Evolutionary conservation across 768 basidiomycete species (phyloP).

Genomic region (Pleurotus pulmonarius): DNA sequence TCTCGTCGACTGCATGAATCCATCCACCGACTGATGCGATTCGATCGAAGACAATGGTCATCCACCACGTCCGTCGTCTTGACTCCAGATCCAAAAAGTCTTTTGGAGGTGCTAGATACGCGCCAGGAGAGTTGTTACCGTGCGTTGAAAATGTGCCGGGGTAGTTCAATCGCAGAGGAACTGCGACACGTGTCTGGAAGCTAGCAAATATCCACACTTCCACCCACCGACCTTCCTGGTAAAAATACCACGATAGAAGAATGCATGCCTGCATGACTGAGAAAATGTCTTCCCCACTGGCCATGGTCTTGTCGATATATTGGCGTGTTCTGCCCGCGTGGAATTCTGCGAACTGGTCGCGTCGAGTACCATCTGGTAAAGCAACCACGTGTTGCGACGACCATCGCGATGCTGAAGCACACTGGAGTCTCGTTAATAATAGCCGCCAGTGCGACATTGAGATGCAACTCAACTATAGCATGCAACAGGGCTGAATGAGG

Average conservation of each 20-base stretch:
- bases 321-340: slow-evolving; percentile 85
- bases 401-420: slow-evolving; percentile 82
- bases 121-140: slow-evolving; percentile 64
- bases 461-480: slow-evolving; percentile 63
- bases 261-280: slow-evolving; percentile 85
- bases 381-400: slow-evolving; percentile 65
- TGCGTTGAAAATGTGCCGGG: slow-evolving; percentile 79
- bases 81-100: slow-evolving; percentile 74
- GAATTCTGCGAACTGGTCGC: slow-evolving; percentile 85
- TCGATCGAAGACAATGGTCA: slow-evolving; percentile 84
- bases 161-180: slow-evolving; percentile 81
- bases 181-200: slow-evolving; percentile 77
- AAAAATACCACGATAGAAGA: slow-evolving; percentile 87
- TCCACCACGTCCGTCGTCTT: slow-evolving; percentile 86
- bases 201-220: slow-evolving; percentile 91
- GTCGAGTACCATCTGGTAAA: slow-evolving; percentile 68
- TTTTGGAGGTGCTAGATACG: slow-evolving; percentile 78
- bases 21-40: slow-evolving; percentile 80
- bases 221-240: slow-evolving; percentile 86
- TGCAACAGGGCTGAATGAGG: slow-evolving; percentile 89
- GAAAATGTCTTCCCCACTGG: slow-evolving; percentile 85
- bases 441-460: slow-evolving; percentile 3
- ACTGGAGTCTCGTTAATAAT: slow-evolving; percentile 38
- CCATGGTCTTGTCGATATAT: slow-evolving; percentile 87
- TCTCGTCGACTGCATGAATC: slow-evolving; percentile 82